phyloP scores from a whole-genome alignment of 2,329 filamentous ascomycete genomes.

The Hypoxylon sp. region DNA sequence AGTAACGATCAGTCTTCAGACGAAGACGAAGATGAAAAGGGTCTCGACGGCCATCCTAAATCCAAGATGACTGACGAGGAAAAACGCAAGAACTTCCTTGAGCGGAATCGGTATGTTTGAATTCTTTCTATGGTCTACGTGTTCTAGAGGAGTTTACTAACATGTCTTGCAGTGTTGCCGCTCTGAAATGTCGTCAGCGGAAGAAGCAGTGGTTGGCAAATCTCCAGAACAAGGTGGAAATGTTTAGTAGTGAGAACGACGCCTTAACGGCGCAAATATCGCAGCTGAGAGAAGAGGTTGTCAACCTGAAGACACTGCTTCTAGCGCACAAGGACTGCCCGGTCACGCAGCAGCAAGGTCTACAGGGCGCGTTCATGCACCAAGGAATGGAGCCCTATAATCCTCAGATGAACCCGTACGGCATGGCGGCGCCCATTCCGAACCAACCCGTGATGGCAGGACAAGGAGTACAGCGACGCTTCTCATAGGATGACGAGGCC shows the following conservation, averaged over 20 bases:
- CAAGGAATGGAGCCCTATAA: constrained; percentile 63
- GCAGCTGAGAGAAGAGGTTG: constrained; percentile 87
- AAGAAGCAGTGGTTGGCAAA: constrained; percentile 99
- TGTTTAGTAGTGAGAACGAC: constrained; percentile 93
- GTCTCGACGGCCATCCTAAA: constrained; percentile 65
- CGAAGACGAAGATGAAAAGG: constrained; percentile 61
- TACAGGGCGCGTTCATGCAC: constrained; percentile 66
- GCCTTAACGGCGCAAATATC: constrained; percentile 83
- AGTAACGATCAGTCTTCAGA: constrained; percentile 60
- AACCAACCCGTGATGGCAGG: constrained; percentile 64
- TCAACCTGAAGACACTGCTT: constrained; percentile 91
- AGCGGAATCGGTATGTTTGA: constrained; percentile 82
- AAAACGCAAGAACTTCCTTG: constrained; percentile 97
- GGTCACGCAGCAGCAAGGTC: constrained; percentile 84
- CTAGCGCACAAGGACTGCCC: constrained; percentile 97
- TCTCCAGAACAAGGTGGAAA: constrained; percentile 91
- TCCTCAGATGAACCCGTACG: constrained; percentile 66
- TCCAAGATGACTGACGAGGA: constrained; percentile 97
- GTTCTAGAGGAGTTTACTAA: constrained; percentile 32
- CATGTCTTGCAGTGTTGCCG: constrained; percentile 75
- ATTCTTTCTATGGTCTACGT: not conserved
- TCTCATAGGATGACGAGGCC: constrained; percentile 56
- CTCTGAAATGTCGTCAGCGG: constrained; percentile 93
- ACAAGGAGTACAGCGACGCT: constrained; percentile 63
- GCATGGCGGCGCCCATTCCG: constrained; percentile 61